A percentile compares a stretch with the other conserved stretches of the same genome.
Conservation (phyloP, 495 filamentous ascomycete genomes). For the Hypoxylon cercidicola region DNA sequence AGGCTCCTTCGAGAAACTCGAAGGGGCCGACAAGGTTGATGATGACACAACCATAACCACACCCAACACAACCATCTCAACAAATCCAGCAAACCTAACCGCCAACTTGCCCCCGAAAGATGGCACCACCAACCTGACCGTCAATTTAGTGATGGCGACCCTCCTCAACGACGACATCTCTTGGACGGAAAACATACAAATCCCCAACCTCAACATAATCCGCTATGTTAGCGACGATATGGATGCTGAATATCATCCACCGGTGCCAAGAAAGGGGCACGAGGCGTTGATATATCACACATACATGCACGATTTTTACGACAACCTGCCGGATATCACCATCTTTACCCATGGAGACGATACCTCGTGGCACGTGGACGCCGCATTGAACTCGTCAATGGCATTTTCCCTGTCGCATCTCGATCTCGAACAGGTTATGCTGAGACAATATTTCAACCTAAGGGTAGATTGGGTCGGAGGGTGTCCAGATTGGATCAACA, state of each 20-base stretch:
- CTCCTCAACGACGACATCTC: constrained; percentile 65
- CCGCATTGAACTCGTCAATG: constrained; percentile 54
- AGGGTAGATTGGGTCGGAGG: constrained; percentile 63
- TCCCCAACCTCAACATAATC: constrained; percentile 65
- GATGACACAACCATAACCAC: not conserved
- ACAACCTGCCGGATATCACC: constrained; percentile 71
- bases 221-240: constrained; percentile 74
- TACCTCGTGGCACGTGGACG: constrained; percentile 72
- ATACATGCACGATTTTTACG: constrained; percentile 78
- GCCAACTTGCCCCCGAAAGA: no score
- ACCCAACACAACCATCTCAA: no score
- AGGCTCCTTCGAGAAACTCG: constrained; percentile 4
- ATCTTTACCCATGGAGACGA: constrained; percentile 78
- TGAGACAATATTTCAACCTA: constrained; percentile 62
- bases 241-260: constrained; percentile 68
- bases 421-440: constrained; percentile 51
- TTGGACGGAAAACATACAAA: constrained; percentile 68
- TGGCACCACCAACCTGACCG: constrained; percentile 20
- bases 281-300: constrained; percentile 81
- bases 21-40: constrained; percentile 8
- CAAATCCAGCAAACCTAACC: no score
- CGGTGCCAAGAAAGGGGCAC: constrained; percentile 75
- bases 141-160: constrained; percentile 67
- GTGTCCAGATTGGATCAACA: constrained; percentile 66
- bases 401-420: constrained; percentile 56